These are phyloP conservation scores for Penicillium crystallinum DNA, from an alignment of 495 filamentous ascomycete species.

Conservation along the genomic window DNA sequence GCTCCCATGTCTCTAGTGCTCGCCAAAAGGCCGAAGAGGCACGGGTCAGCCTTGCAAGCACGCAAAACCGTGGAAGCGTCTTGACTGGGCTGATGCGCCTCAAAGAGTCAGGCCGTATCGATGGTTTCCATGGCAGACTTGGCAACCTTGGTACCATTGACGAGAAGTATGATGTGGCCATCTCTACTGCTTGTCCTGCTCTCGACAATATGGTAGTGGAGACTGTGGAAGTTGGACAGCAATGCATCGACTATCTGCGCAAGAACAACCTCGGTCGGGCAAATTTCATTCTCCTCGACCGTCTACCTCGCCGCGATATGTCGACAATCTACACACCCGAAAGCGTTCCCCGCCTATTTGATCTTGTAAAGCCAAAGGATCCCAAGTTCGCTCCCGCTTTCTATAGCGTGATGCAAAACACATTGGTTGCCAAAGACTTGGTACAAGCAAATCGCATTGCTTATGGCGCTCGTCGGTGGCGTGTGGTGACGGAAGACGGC, in stretches of 20 bases:
- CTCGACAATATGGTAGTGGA: conserved; percentile 96
- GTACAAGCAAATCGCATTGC: conserved; percentile 94
- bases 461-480: conserved; percentile 86
- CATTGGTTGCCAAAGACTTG: conserved; percentile 86
- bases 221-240: conserved; percentile 87
- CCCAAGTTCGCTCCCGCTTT: conserved; percentile 86
- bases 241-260: conserved; percentile 93
- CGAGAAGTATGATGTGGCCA: conserved; percentile 88
- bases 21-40: conserved; percentile 95
- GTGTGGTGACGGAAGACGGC: conserved; percentile 91
- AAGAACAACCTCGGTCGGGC: conserved; percentile 98
- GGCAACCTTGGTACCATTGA: conserved; percentile 96
- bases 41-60: conserved; percentile 77
- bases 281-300: conserved; percentile 93
- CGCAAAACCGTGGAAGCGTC: conserved; percentile 89
- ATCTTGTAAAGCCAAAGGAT: conserved; percentile 85
- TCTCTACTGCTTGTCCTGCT: conserved; percentile 88
- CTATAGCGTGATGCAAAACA: conserved; percentile 89
- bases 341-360: conserved; percentile 85
- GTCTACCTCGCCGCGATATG: conserved; percentile 70
- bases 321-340: conserved; percentile 80
- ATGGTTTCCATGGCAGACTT: conserved; percentile 92
- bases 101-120: conserved; percentile 92
- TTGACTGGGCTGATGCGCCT: conserved; percentile 87
- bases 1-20: conserved; percentile 75